Percentiles rank a stretch among this genome's conserved stretches.
Evolutionary conservation across 768 basidiomycete species (phyloP).

Genomic region (Austroboletus eburneus): DNA sequence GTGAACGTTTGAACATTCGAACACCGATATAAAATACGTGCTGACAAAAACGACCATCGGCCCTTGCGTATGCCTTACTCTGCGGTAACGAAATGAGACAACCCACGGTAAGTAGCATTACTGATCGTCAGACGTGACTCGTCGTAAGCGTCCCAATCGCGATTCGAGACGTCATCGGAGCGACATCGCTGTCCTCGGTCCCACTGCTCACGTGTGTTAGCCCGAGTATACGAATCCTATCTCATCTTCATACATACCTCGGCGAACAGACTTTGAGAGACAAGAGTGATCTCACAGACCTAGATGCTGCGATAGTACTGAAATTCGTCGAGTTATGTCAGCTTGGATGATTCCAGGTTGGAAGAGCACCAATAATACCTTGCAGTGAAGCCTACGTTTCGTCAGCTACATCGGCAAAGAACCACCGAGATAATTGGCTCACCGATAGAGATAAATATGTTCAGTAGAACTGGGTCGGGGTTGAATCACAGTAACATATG

Average conservation of each 20-base stretch:
- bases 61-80: too few relatives aligned
- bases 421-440: not conserved
- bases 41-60: too few relatives aligned
- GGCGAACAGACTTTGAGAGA: too few relatives aligned
- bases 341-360: not conserved
- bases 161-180: not conserved
- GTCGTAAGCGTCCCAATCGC: not conserved
- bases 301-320: constrained; percentile 14
- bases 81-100: too few relatives aligned
- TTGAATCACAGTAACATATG: not conserved
- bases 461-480: constrained; percentile 3
- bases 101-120: too few relatives aligned
- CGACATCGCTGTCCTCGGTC: not conserved
- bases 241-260: not conserved
- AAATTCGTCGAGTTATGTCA: not conserved
- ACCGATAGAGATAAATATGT: constrained; percentile 7
- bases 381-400: constrained; percentile 5
- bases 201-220: too few relatives aligned
- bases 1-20: too few relatives aligned
- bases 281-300: constrained; percentile 15
- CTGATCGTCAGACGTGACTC: too few relatives aligned
- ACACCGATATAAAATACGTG: too few relatives aligned
- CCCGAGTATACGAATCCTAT: too few relatives aligned
- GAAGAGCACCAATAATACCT: constrained; percentile 13
- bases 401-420: not conserved